Percentiles rank a stretch among this genome's conserved stretches.
Evolutionary conservation across 164 flowering plant genomes (phyloP).

Genomic region (Aristolochia fimbriata): DNA sequence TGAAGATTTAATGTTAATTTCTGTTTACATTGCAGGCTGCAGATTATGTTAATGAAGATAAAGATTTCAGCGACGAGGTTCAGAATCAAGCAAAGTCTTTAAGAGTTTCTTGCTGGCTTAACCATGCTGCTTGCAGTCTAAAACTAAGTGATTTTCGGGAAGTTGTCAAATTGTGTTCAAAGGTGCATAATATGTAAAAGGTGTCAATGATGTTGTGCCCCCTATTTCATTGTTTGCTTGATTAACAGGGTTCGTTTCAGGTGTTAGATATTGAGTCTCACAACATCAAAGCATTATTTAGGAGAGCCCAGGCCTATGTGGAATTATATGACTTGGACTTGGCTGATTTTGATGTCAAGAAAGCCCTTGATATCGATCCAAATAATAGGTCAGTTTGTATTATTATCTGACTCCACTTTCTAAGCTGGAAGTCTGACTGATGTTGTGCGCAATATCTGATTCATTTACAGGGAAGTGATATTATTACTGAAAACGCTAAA

Average conservation of each 20-base stretch:
- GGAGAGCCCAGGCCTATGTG: slow-evolving; percentile 65
- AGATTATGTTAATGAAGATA: slow-evolving; percentile 43
- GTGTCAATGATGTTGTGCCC: not conserved
- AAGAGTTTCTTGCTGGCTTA: slow-evolving; percentile 62
- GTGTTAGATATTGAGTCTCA: slow-evolving; percentile 48
- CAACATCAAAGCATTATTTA: slow-evolving; percentile 62
- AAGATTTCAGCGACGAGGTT: slow-evolving; percentile 33
- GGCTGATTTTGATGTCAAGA: slow-evolving; percentile 60
- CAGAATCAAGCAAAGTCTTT: slow-evolving; percentile 33
- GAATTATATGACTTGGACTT: slow-evolving; percentile 39
- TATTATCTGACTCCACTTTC: not conserved
- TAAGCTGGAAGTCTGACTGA: not conserved
- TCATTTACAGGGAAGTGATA: slow-evolving; percentile 48
- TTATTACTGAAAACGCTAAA: slow-evolving; percentile 35
- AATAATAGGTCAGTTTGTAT: slow-evolving; percentile 35
- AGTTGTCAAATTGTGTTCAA: slow-evolving; percentile 54
- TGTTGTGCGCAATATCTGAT: not conserved
- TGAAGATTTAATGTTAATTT: not conserved
- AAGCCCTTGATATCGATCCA: slow-evolving; percentile 61
- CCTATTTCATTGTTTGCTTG: not conserved
- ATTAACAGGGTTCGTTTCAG: slow-evolving; percentile 13
- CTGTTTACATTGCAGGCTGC: slow-evolving; percentile 32
- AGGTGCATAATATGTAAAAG: slow-evolving; percentile 22
- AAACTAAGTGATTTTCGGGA: slow-evolving; percentile 42
- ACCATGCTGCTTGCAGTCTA: slow-evolving; percentile 62